A percentile compares a stretch with the other conserved stretches of the same genome.
phyloP scores from a whole-genome alignment of 2,329 filamentous ascomycete genomes.

The Monosporascus sp. region DNA sequence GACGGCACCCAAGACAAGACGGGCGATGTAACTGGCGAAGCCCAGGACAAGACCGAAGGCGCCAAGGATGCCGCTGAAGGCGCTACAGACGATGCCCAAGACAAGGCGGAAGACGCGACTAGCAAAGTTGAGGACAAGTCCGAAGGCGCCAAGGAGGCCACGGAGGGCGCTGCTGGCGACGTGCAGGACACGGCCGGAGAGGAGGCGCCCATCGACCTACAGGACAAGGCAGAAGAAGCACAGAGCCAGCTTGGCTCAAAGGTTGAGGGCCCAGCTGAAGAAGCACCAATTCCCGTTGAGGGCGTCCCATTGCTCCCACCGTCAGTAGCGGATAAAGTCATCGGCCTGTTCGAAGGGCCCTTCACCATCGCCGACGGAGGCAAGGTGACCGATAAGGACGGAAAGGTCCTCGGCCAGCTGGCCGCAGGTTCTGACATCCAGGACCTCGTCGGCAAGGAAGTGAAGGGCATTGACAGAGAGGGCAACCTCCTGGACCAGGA shows the following conservation, averaged over 20 bases:
- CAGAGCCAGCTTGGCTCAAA: constrained; percentile 10
- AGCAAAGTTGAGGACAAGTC: constrained; percentile 13
- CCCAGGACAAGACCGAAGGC: constrained; percentile 16
- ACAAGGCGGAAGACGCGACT: constrained; percentile 6
- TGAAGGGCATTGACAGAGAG: constrained; percentile 60
- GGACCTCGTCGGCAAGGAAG: constrained; percentile 52
- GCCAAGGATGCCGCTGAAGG: constrained; percentile 19
- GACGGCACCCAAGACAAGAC: constrained; percentile 8
- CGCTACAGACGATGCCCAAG: constrained; percentile 12
- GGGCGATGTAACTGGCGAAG: constrained; percentile 8
- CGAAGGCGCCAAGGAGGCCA: constrained; percentile 13
- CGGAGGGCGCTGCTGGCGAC: constrained; percentile 20
- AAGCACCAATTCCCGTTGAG: constrained; percentile 25
- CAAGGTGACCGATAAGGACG: constrained; percentile 52
- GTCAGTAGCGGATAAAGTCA: constrained; percentile 36
- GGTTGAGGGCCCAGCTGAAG: constrained; percentile 11
- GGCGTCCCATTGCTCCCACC: constrained; percentile 36
- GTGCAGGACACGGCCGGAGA: constrained; percentile 5
- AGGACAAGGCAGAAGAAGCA: constrained; percentile 6
- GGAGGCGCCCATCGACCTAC: constrained; percentile 7
- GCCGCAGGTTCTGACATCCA: constrained; percentile 22
- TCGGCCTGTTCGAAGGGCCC: constrained; percentile 42
- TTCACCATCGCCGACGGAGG: constrained; percentile 46
- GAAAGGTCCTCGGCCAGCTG: constrained; percentile 48
- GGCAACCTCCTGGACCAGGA: constrained; percentile 61